phyloP scores from a whole-genome alignment of 306 rosid species.

The Vigna hirtella region DNA sequence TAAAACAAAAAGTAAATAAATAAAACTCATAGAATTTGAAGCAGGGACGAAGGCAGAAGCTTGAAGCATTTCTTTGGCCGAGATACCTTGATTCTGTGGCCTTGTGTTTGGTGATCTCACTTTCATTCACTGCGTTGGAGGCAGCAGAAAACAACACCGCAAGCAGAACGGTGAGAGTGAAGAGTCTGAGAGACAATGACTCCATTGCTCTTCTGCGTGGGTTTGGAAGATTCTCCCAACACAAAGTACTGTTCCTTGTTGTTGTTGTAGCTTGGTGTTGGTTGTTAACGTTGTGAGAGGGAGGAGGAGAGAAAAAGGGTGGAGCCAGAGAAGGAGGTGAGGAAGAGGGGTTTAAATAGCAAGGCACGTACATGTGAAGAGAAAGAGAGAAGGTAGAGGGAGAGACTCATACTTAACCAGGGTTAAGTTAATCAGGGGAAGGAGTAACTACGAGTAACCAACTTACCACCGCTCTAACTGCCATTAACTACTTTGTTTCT shows the following conservation, averaged over 20 bases:
- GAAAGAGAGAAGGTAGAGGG: not conserved
- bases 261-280: not conserved
- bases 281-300: not conserved
- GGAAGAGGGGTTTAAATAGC: slow-evolving; percentile 62
- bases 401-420: slow-evolving; percentile 43
- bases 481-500: slow-evolving; percentile 57
- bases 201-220: slow-evolving; percentile 55
- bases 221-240: not conserved
- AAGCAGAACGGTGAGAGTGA: slow-evolving; percentile 42
- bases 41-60: slow-evolving; percentile 31
- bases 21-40: slow-evolving; percentile 22
- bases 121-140: slow-evolving; percentile 43
- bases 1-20: not conserved
- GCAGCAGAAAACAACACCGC: slow-evolving; percentile 39
- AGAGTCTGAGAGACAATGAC: slow-evolving; percentile 42
- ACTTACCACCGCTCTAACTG: slow-evolving; percentile 63
- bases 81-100: slow-evolving; percentile 55
- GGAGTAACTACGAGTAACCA: slow-evolving; percentile 40
- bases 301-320: slow-evolving; percentile 30
- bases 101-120: not conserved
- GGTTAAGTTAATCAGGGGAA: slow-evolving; percentile 53
- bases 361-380: not conserved
- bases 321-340: slow-evolving; percentile 50
- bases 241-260: not conserved
- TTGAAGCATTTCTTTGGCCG: not conserved